Conservation (phyloP, 139 green algal species). For the Edaphochlamys debaryana region DNA sequence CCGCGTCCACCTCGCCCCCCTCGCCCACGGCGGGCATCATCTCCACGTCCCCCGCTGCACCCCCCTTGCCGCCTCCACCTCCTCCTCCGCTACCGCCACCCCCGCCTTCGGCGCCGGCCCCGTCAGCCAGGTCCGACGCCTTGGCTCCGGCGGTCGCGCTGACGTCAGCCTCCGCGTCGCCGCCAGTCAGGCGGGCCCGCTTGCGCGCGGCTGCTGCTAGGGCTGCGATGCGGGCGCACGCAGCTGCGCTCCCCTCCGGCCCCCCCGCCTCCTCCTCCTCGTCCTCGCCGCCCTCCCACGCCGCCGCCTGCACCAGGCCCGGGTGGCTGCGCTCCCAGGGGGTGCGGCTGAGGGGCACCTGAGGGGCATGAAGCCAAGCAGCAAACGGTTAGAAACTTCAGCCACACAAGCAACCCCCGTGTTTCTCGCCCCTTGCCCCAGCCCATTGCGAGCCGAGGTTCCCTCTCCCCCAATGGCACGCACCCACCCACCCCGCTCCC, state of each 20-base stretch:
- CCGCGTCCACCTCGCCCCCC: background rate
- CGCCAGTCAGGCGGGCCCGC: too few relatives aligned
- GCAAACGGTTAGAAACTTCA: background rate
- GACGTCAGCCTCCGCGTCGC: background rate
- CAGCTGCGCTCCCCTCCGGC: too few relatives aligned
- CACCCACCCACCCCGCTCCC: too few relatives aligned
- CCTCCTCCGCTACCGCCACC: background rate
- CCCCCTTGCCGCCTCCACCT: slow-evolving; percentile 2
- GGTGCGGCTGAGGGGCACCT: slow-evolving; percentile 45
- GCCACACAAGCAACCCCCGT: background rate
- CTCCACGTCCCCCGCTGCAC: background rate
- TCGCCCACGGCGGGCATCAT: background rate
- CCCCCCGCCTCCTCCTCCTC: too few relatives aligned
- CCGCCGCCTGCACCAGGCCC: background rate
- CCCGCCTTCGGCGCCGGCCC: background rate
- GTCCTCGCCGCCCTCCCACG: background rate
- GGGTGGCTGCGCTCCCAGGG: slow-evolving; percentile 41
- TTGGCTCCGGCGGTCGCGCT: background rate
- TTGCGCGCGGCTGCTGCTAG: too few relatives aligned
- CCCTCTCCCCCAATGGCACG: too few relatives aligned
- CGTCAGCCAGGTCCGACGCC: background rate
- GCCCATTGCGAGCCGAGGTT: too few relatives aligned
- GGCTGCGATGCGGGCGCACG: too few relatives aligned
- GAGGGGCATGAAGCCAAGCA: background rate
- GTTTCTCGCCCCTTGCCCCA: too few relatives aligned